These are phyloP conservation scores for Populus davidiana DNA, from an alignment of 345 rosid genomes.

Conservation along the genomic window DNA sequence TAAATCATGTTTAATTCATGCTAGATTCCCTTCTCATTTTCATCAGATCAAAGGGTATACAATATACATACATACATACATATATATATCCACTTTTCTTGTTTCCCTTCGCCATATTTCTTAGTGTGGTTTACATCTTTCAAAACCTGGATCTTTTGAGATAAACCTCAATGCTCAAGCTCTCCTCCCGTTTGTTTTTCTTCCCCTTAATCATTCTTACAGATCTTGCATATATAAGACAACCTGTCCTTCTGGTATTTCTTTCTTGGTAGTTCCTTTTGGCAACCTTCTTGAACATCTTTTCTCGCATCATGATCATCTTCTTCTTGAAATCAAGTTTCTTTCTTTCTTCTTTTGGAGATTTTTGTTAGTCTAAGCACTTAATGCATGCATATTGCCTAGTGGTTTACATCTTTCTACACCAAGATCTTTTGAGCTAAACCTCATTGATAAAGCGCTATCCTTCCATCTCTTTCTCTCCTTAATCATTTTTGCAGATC, in stretches of 20 bases:
- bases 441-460: neutral
- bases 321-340: neutral
- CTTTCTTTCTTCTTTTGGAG: neutral
- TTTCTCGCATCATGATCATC: neutral
- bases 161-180: constrained; percentile 1
- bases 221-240: neutral
- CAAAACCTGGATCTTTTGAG: neutral
- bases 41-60: constrained; percentile 3
- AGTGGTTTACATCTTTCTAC: neutral
- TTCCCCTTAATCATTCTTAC: neutral
- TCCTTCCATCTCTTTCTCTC: neutral
- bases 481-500: neutral
- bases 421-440: neutral
- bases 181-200: neutral
- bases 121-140: neutral
- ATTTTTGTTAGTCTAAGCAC: neutral
- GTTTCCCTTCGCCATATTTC: neutral
- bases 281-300: neutral
- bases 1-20: constrained; percentile 3
- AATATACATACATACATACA: no score
- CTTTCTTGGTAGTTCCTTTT: neutral
- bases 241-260: neutral
- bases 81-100: neutral
- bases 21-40: constrained; percentile 9
- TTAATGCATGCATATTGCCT: neutral